Base-by-base conservation (phyloP, 1,284 basidiomycete genomes). In the Leccinum griseonigrum region DNA sequence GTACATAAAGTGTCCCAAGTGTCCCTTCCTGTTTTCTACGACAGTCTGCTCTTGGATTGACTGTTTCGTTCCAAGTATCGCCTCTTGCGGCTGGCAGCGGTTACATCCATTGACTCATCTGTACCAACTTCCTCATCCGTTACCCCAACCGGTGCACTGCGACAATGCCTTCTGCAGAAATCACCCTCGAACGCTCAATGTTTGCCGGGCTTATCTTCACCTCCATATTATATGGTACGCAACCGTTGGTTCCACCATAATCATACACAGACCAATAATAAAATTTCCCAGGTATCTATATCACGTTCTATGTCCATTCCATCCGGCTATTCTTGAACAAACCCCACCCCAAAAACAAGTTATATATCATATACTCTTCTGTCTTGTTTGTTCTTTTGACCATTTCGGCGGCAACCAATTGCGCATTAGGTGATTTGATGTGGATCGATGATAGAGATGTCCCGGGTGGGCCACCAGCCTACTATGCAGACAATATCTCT, bases 281-380 rank as follows among this genome's bases (percentile, higher is more conserved):
- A 22, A 22, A 22, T 22, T n/a, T 16, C 31, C 31, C 38, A 60
- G 59, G 59, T 18, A 34, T 60, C 34, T 11, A 53, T 40, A 8
- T 60, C 11, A 46, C 50, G 3, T 57, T 60, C n/a, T 60, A 53
- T 50, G 43, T 53, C 38, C 59, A 34, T 14, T 46, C 57, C 7
- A 46, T 51, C 43, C 50, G 59, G 14, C 29, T 60, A 13, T 58
- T 60, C 38, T 31, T n/a, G 43, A 43, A 46, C 43, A 31, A 22
- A 34, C 18, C 50, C 22, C 51, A 16, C 22, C 31, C 50, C 22
- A 52, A 29, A 38, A 28, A 34, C 31, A 54, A 31, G 18, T 59
- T 61, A 26, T 61, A 61, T 40, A 16, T 60, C 1, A 6, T 48
- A 31, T 61, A 61, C 31, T 61, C 60, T 36, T 54, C 60, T 31